phyloP scores from a whole-genome alignment of 345 rosid genomes.

The Euphorbia lathyris region DNA sequence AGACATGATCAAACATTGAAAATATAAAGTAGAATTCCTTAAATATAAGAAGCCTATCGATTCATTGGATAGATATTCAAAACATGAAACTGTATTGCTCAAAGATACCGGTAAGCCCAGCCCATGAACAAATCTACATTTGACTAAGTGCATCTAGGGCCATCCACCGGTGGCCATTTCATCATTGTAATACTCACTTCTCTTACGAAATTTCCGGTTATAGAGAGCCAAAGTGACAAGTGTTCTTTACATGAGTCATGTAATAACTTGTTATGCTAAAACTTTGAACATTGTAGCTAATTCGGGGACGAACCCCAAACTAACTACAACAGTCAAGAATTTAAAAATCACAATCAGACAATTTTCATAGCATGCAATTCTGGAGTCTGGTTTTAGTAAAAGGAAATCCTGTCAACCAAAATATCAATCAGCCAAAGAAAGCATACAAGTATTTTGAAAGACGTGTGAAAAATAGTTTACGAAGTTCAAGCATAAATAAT shows the following conservation, averaged over 20 bases:
- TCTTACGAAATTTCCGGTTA: no score
- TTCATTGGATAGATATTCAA: background rate
- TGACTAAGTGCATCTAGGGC: no score
- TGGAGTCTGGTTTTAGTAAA: background rate
- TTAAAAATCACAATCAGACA: background rate
- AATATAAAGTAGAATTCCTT: background rate
- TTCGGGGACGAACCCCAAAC: no score
- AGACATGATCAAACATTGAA: background rate
- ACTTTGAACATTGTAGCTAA: no score
- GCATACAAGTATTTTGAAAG: background rate
- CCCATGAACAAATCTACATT: no score
- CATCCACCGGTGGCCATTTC: no score
- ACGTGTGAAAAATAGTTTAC: background rate
- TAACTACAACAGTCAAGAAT: no score
- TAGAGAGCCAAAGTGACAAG: no score
- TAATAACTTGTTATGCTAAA: no score
- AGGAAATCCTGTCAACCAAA: background rate
- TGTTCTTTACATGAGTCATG: no score
- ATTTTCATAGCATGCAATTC: background rate
- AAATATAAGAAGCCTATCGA: background rate
- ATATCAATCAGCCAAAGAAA: background rate
- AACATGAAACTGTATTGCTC: background rate
- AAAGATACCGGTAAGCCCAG: no score
- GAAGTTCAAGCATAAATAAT: background rate
- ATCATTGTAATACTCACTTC: no score